These are phyloP conservation scores for Takakia lepidozioides DNA, from an alignment of 225 moss, liverwort and hornwort genomes.

Conservation along the genomic window DNA sequence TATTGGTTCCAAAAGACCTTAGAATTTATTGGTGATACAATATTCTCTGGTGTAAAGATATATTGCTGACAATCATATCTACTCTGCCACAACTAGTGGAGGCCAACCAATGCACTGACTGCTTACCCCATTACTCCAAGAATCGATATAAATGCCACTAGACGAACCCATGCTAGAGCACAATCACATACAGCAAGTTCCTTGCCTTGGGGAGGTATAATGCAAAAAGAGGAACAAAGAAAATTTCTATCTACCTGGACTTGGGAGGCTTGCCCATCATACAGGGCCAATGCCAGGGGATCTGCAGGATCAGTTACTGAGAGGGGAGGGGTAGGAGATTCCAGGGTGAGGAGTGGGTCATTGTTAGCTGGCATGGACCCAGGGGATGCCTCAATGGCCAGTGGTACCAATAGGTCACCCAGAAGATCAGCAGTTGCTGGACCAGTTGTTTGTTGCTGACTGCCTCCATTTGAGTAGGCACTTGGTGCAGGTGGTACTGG, in stretches of 20 bases:
- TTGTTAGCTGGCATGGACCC: constrained; percentile 31
- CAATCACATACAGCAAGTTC: too few species aligned
- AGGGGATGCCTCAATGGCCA: constrained; percentile 76
- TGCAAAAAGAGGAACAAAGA: neutral
- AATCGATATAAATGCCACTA: too few species aligned
- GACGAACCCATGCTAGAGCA: too few species aligned
- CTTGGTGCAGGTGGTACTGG: constrained; percentile 35
- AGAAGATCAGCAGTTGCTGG: constrained; percentile 59
- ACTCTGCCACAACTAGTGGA: too few species aligned
- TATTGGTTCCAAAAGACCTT: too few species aligned
- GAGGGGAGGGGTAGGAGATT: constrained; percentile 24
- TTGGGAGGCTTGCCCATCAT: constrained; percentile 48
- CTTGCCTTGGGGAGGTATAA: neutral
- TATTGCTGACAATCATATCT: too few species aligned
- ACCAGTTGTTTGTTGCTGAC: constrained; percentile 32
- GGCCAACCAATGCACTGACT: too few species aligned
- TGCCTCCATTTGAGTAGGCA: constrained; percentile 58
- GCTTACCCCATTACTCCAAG: too few species aligned
- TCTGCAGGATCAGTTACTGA: constrained; percentile 25
- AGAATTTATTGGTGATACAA: too few species aligned
- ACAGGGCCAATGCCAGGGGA: constrained; percentile 61
- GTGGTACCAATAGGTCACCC: constrained; percentile 73
- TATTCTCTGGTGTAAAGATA: too few species aligned
- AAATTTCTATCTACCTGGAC: constrained; percentile 51
- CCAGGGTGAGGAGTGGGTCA: constrained; percentile 25